These are phyloP conservation scores for Microbotryum violaceum DNA, from an alignment of 1,284 basidiomycete genomes.

Conservation along the genomic window DNA sequence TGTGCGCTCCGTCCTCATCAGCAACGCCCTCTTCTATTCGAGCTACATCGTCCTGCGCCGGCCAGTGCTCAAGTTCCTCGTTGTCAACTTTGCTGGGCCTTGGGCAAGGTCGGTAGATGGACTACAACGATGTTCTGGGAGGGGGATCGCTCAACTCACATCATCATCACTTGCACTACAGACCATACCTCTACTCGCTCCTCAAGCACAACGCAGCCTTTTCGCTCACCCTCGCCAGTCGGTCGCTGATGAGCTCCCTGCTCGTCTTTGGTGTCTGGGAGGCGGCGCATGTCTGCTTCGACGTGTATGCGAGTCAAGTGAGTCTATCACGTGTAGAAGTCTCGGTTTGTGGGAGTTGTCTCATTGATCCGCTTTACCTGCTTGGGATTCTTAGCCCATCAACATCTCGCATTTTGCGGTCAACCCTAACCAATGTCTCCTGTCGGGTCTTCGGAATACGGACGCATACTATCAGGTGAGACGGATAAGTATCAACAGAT, in stretches of 20 bases:
- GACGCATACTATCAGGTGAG: conserved; percentile 39
- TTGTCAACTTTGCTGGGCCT: conserved; percentile 22
- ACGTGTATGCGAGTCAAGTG: conserved; percentile 31
- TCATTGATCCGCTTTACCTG: no score
- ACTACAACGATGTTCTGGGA: not conserved
- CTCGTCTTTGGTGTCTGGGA: conserved; percentile 21
- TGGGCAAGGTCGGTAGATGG: conserved; percentile 18
- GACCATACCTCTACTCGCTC: conserved; percentile 29
- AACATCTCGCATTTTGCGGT: conserved; percentile 29
- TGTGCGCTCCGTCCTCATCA: conserved; percentile 3
- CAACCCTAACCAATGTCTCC: conserved; percentile 40
- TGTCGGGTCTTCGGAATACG: conserved; percentile 50
- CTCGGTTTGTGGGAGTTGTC: not conserved
- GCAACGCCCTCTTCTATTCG: conserved; percentile 23
- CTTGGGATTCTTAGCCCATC: conserved; percentile 17
- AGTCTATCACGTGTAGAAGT: not conserved
- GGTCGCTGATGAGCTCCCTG: conserved; percentile 9
- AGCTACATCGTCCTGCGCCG: conserved; percentile 29
- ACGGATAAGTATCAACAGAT: not conserved
- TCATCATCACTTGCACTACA: not conserved
- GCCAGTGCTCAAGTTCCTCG: conserved; percentile 27
- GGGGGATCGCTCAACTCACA: not conserved
- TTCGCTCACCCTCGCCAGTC: conserved; percentile 20
- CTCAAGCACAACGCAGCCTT: conserved; percentile 27
- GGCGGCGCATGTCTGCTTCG: conserved; percentile 23